These are phyloP conservation scores for Barbarea vulgaris DNA, from an alignment of 345 rosid species.

Conservation along the genomic window DNA sequence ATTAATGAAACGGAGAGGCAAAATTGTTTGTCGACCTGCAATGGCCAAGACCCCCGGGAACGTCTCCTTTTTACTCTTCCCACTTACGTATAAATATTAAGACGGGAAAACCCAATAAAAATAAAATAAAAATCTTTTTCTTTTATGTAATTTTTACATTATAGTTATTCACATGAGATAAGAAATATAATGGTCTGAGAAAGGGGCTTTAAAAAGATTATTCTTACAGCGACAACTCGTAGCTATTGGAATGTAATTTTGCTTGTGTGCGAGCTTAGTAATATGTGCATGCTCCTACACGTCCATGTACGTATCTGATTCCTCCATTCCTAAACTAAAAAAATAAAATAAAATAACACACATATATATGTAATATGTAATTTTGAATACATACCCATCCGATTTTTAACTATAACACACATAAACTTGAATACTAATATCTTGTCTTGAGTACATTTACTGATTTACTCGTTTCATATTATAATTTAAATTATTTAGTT, in stretches of 20 bases:
- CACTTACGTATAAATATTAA: conserved; percentile 28
- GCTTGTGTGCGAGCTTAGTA: conserved; percentile 31
- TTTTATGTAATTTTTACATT: neutral
- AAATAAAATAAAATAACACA: neutral
- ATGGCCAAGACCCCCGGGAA: conserved; percentile 30
- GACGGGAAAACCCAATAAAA: conserved; percentile 12
- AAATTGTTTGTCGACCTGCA: conserved; percentile 41
- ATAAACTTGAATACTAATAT: neutral
- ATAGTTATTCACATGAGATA: conserved; percentile 31
- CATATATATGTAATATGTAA: neutral
- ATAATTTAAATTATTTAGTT: neutral
- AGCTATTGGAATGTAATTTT: conserved; percentile 36
- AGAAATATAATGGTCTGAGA: conserved; percentile 36
- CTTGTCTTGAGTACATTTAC: neutral
- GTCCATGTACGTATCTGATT: conserved; percentile 44
- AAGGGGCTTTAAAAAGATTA: conserved; percentile 41
- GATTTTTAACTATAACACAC: neutral
- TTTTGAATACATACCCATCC: neutral
- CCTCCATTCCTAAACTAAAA: conserved; percentile 19
- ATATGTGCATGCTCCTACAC: conserved; percentile 37
- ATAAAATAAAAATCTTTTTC: neutral
- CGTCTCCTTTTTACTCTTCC: conserved; percentile 36
- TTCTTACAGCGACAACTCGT: conserved; percentile 43
- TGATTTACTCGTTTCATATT: neutral
- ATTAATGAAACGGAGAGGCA: conserved; percentile 45